These are phyloP conservation scores for Ophiostoma montium DNA, from an alignment of 2,329 filamentous ascomycete species.

Conservation along the genomic window DNA sequence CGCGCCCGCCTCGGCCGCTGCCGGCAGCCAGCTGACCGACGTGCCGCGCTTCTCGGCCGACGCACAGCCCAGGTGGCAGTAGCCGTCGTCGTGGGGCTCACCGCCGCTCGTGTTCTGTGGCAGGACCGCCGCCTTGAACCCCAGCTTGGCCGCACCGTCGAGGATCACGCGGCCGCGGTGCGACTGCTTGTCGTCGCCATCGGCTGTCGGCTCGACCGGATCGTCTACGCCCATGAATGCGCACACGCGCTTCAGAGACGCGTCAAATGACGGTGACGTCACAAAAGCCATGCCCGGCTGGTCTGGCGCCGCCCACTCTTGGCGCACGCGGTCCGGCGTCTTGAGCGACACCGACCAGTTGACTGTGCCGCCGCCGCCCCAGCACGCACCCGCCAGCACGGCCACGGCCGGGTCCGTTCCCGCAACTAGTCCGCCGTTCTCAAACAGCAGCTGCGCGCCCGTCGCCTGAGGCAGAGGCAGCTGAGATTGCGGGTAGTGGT, in stretches of 20 bases:
- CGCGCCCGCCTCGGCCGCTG: slow-evolving; percentile 63
- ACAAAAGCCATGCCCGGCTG: slow-evolving; percentile 58
- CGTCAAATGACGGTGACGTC: slow-evolving; percentile 57
- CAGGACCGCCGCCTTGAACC: slow-evolving; percentile 53
- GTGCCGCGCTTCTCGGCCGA: slow-evolving; percentile 68
- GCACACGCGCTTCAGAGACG: slow-evolving; percentile 67
- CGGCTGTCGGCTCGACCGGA: background rate
- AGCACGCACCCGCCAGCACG: slow-evolving; percentile 55
- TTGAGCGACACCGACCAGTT: slow-evolving; percentile 63
- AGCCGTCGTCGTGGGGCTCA: slow-evolving; percentile 58
- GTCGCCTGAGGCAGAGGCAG: slow-evolving; percentile 58
- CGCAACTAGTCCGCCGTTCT: slow-evolving; percentile 45
- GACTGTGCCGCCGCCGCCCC: slow-evolving; percentile 76
- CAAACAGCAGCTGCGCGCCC: slow-evolving; percentile 51
- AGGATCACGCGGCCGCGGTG: slow-evolving; percentile 57
- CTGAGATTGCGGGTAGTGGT: slow-evolving; percentile 57
- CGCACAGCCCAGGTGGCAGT: slow-evolving; percentile 46
- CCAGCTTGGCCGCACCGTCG: slow-evolving; percentile 59
- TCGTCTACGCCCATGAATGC: slow-evolving; percentile 60
- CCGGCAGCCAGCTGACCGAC: slow-evolving; percentile 60
- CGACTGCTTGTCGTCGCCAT: slow-evolving; percentile 43
- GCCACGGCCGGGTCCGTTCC: slow-evolving; percentile 43
- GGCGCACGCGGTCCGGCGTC: slow-evolving; percentile 61
- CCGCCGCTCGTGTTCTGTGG: slow-evolving; percentile 64
- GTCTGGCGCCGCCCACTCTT: slow-evolving; percentile 58